These are phyloP conservation scores for Agaricus subrufescens DNA, from an alignment of 768 basidiomycete genomes.

Conservation along the genomic window DNA sequence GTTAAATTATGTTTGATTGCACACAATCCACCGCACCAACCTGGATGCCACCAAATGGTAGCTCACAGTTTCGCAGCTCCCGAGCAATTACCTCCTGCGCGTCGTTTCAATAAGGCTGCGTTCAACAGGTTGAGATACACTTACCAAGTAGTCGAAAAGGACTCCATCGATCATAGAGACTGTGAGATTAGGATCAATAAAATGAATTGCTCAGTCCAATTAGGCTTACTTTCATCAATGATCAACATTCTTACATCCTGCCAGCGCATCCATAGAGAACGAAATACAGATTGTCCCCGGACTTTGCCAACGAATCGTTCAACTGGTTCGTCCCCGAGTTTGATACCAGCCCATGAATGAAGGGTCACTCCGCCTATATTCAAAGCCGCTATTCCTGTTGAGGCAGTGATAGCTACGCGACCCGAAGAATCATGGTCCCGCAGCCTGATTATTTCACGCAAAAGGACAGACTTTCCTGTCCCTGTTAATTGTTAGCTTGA, in stretches of 20 bases:
- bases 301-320: conserved; percentile 53
- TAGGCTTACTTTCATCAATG: conserved; percentile 73
- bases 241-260: conserved; percentile 57
- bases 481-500: conserved; percentile 28
- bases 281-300: conserved; percentile 32
- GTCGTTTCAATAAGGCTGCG: not conserved
- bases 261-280: conserved; percentile 57
- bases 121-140: not conserved
- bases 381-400: conserved; percentile 74
- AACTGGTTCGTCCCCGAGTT: conserved; percentile 57
- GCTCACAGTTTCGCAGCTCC: conserved; percentile 40
- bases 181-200: conserved; percentile 21
- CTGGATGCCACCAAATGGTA: conserved; percentile 86
- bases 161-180: conserved; percentile 87
- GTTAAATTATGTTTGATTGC: not conserved
- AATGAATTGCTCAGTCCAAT: not conserved
- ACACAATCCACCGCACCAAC: conserved; percentile 24
- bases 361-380: conserved; percentile 81
- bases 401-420: conserved; percentile 71
- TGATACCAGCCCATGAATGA: conserved; percentile 81
- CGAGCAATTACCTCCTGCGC: conserved; percentile 60
- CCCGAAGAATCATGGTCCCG: conserved; percentile 18
- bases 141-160: conserved; percentile 78
- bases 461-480: conserved; percentile 81
- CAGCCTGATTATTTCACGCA: conserved; percentile 67